Evolutionary conservation across 129 eudicot species (phyloP).

Genomic region (Apium graveolens): DNA sequence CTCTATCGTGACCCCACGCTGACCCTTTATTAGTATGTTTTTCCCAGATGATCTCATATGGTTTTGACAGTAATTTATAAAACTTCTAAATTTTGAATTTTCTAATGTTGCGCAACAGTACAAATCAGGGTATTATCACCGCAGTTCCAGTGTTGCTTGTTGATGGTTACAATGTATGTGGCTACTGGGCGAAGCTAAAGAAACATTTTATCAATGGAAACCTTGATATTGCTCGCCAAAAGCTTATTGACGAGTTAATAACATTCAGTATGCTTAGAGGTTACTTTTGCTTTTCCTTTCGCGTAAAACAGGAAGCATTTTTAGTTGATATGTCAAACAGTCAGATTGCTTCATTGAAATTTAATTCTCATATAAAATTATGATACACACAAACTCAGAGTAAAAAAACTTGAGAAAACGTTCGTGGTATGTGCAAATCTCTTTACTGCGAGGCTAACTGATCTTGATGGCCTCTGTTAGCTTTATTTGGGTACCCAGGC

Average conservation of each 20-base stretch:
- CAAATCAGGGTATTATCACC: conserved; percentile 57
- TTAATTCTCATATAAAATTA: not conserved
- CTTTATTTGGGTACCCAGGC: not conserved
- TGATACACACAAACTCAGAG: not conserved
- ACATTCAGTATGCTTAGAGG: conserved; percentile 84
- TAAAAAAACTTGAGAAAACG: not conserved
- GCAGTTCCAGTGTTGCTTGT: conserved; percentile 87
- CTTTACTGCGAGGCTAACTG: not conserved
- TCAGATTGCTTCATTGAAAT: not conserved
- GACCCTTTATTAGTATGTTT: conserved; percentile 60
- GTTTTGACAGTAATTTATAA: not conserved
- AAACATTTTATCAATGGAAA: conserved; percentile 77
- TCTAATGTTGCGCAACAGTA: conserved; percentile 40
- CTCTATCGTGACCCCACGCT: conserved; percentile 70
- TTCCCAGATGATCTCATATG: conserved; percentile 8
- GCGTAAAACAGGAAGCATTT: not conserved
- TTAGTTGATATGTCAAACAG: not conserved
- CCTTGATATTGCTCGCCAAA: conserved; percentile 86
- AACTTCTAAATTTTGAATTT: conserved; percentile 10
- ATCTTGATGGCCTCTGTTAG: not conserved
- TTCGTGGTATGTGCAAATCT: not conserved
- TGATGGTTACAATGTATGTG: conserved; percentile 96
- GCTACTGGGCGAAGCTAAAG: conserved; percentile 93
- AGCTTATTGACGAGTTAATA: conserved; percentile 76
- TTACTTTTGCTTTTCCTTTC: conserved; percentile 24